These are phyloP conservation scores for Pichia gijzeniarum DNA, from an alignment of 805 yeast genomes.

Conservation along the genomic window DNA sequence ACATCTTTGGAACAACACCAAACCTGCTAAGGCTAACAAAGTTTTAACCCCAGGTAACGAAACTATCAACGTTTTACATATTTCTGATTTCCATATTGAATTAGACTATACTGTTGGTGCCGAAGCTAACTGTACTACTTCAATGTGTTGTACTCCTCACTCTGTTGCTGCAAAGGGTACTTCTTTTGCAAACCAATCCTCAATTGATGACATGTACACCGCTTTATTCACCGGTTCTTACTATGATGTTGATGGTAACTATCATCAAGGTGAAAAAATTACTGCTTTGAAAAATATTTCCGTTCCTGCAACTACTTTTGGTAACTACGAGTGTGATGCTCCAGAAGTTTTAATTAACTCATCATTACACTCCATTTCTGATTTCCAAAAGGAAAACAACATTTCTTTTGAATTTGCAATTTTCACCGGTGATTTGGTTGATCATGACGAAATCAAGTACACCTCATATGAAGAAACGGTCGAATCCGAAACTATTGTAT, in stretches of 20 bases:
- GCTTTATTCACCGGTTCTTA: slow-evolving; percentile 13
- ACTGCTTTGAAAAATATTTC: slow-evolving; percentile 28
- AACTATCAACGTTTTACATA: slow-evolving; percentile 55
- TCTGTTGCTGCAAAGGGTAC: slow-evolving; percentile 19
- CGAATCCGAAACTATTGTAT: slow-evolving; percentile 45
- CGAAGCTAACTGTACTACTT: slow-evolving; percentile 50
- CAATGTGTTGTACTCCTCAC: slow-evolving; percentile 57
- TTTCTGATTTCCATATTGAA: slow-evolving; percentile 62
- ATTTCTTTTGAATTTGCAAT: slow-evolving; percentile 51
- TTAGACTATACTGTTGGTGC: slow-evolving; percentile 46
- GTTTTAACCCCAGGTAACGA: slow-evolving; percentile 35
- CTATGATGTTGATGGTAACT: slow-evolving; percentile 27
- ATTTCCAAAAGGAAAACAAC: slow-evolving; percentile 27
- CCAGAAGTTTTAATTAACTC: slow-evolving; percentile 58
- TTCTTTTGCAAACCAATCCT: neutral
- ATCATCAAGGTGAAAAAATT: slow-evolving; percentile 25
- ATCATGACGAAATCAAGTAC: slow-evolving; percentile 51
- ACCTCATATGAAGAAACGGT: slow-evolving; percentile 43
- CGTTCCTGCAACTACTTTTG: slow-evolving; percentile 55
- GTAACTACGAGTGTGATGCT: slow-evolving; percentile 58
- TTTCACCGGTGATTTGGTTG: slow-evolving; percentile 72
- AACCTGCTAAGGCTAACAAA: slow-evolving; percentile 36
- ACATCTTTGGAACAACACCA: slow-evolving; percentile 37
- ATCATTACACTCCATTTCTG: slow-evolving; percentile 40
- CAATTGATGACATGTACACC: slow-evolving; percentile 8